Base-by-base conservation (phyloP, 371 early-diverging fungal species). In the Mortierella sp. region DNA sequence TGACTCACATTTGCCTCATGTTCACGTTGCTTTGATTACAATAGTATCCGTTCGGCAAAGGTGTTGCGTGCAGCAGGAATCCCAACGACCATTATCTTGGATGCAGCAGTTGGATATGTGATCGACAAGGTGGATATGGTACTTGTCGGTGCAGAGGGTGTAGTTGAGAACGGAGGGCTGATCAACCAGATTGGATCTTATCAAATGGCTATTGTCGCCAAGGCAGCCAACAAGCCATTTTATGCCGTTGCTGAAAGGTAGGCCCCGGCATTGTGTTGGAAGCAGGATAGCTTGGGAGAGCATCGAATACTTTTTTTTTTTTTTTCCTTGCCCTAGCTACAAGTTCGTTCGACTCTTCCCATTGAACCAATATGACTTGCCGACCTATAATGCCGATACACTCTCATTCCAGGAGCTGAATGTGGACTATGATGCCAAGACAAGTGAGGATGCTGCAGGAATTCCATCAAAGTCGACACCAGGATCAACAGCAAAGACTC, bases 71-170 rank as follows among this genome's bases (percentile, higher is more conserved):
- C 85, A 71, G 84, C 88, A 28, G 94, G 95, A 61, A 93, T 99
- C 47, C 94, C 95, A 11, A 95, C 95, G 30, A 88, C 91, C 63
- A 90, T 97, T 26, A 92, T 99, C 21, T 82, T 94, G 72, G 99
- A 99, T 81, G 86, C 95, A 9, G 97, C 98, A 19, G 96, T 97
- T 3, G 98, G 95, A 43, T 96, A 94, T 82, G 88, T 95, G 64
- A 96, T 99, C 88, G 94, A 94, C 70, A 92, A 95, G 79, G 94
- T 97, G 18, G 96, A 97, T 76, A 86, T 95, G 89, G 96, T 97
- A 0, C 89, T 98, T 70, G 97, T 97, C 37, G 99, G 99, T 9
- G 99, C 98, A 15, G 99, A 99, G 83, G 99, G 95, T 45, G 96
- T 99, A 3, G 96, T 96, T 7, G 96, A 97, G 83, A 99, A 97